Percentiles rank a stretch among this genome's conserved stretches.
These are phyloP conservation scores for Phytopythium sindhum DNA, from an alignment of 352 stramenopile genomes.

Conservation along the genomic window DNA sequence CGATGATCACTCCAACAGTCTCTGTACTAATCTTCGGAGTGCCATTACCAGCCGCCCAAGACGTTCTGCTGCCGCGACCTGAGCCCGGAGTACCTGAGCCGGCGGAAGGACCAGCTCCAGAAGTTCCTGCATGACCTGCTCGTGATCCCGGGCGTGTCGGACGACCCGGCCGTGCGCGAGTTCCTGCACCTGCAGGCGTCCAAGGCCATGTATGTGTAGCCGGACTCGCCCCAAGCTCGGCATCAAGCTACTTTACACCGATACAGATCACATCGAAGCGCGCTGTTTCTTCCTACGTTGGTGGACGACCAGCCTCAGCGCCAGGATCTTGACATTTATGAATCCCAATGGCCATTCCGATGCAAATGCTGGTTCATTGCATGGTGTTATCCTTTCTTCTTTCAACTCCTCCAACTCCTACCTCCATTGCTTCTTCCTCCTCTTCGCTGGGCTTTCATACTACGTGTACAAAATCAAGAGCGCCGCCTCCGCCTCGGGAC, in stretches of 20 bases:
- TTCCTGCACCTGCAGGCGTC: slow-evolving; percentile 64
- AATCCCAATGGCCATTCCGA: not conserved
- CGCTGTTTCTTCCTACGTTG: not conserved
- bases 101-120: slow-evolving; percentile 47
- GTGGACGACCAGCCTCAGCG: not conserved
- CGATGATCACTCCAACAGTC: not conserved
- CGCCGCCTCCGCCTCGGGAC: not conserved
- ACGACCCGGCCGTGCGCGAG: slow-evolving; percentile 49
- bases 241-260: not conserved
- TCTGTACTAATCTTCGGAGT: not conserved
- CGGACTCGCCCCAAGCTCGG: not conserved
- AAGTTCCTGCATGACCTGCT: slow-evolving; percentile 61
- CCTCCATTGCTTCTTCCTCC: not conserved
- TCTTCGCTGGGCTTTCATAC: not conserved
- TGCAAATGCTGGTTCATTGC: not conserved
- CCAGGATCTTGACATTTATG: not conserved
- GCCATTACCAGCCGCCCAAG: slow-evolving; percentile 41
- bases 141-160: slow-evolving; percentile 54
- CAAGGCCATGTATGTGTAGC: slow-evolving; percentile 58
- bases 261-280: not conserved
- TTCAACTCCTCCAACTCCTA: not conserved
- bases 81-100: slow-evolving; percentile 62
- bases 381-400: not conserved
- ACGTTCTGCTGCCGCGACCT: slow-evolving; percentile 71
- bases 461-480: slow-evolving; percentile 6